phyloP scores from a whole-genome alignment of 495 filamentous ascomycete genomes.

The Neurospora sp. region DNA sequence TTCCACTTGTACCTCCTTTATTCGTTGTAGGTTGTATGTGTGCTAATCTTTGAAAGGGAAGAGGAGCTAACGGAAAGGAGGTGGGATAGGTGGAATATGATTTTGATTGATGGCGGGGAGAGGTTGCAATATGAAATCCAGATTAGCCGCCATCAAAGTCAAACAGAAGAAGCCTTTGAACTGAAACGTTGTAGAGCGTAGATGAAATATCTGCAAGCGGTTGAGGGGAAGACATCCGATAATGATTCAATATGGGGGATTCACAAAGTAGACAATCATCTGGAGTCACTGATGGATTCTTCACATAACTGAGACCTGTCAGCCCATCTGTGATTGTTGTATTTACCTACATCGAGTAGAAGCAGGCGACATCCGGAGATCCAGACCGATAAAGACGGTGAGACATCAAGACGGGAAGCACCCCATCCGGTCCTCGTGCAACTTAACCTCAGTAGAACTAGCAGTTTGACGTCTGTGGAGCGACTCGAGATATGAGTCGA shows the following conservation, averaged over 20 bases:
- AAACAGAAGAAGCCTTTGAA: not conserved
- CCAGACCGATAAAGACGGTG: not conserved
- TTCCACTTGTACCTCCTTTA: not conserved
- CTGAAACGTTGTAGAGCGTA: not conserved
- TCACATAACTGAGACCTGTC: not conserved
- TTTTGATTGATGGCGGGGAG: not conserved
- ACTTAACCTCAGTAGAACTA: not conserved
- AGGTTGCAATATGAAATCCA: not conserved
- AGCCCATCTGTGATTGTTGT: not conserved
- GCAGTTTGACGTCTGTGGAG: not conserved
- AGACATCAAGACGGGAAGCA: not conserved
- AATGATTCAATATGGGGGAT: not conserved
- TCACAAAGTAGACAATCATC: not conserved
- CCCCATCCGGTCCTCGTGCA: not conserved
- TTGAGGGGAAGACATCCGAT: not conserved
- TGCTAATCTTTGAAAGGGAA: not conserved
- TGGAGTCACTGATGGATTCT: not conserved
- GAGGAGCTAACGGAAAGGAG: not conserved
- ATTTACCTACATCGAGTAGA: not conserved
- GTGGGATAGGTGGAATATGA: not conserved
- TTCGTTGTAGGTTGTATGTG: not conserved
- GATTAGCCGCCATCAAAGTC: not conserved
- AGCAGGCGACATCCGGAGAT: not conserved
- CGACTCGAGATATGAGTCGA: not conserved
- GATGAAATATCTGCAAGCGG: not conserved